Conservation (phyloP, 495 filamentous ascomycete genomes). For the Daldinia decipiens region DNA sequence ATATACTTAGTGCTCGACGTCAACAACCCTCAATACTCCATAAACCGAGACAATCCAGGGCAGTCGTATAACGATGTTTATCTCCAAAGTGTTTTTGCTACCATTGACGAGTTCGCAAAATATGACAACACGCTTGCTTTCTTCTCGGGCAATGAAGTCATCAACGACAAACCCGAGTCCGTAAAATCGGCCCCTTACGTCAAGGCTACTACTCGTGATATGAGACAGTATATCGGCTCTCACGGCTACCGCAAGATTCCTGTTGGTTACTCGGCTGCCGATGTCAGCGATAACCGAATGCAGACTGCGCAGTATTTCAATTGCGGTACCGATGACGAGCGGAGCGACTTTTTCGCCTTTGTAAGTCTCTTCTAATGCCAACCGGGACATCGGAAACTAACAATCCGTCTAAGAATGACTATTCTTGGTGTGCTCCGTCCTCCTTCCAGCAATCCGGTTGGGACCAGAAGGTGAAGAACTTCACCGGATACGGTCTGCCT, state of each 20-base stretch:
- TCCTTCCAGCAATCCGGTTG: slow-evolving; percentile 82
- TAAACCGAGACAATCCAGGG: slow-evolving; percentile 80
- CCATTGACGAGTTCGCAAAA: slow-evolving; percentile 85
- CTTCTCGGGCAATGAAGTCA: slow-evolving; percentile 97
- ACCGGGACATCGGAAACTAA: slow-evolving; percentile 13
- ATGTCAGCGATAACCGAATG: slow-evolving; percentile 85
- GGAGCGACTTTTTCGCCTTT: slow-evolving; percentile 95
- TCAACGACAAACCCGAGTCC: slow-evolving; percentile 79
- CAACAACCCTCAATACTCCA: slow-evolving; percentile 71
- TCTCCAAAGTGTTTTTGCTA: slow-evolving; percentile 92
- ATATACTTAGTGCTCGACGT: slow-evolving; percentile 92
- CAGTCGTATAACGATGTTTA: slow-evolving; percentile 92
- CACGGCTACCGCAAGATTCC: slow-evolving; percentile 83
- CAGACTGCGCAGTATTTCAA: slow-evolving; percentile 95
- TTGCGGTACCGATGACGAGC: slow-evolving; percentile 86
- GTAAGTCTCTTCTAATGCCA: slow-evolving; percentile 45
- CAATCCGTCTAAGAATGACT: slow-evolving; percentile 73
- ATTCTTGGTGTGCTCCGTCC: slow-evolving; percentile 91
- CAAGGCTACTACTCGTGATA: slow-evolving; percentile 93
- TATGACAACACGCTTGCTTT: slow-evolving; percentile 93
- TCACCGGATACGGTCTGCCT: slow-evolving; percentile 88
- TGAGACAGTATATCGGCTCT: slow-evolving; percentile 82
- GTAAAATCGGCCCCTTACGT: slow-evolving; percentile 83
- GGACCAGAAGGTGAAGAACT: slow-evolving; percentile 91
- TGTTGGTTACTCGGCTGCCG: slow-evolving; percentile 92